Evolutionary conservation across 2,329 filamentous ascomycete species (phyloP).

Genomic region (Leptographium radiaticola): DNA sequence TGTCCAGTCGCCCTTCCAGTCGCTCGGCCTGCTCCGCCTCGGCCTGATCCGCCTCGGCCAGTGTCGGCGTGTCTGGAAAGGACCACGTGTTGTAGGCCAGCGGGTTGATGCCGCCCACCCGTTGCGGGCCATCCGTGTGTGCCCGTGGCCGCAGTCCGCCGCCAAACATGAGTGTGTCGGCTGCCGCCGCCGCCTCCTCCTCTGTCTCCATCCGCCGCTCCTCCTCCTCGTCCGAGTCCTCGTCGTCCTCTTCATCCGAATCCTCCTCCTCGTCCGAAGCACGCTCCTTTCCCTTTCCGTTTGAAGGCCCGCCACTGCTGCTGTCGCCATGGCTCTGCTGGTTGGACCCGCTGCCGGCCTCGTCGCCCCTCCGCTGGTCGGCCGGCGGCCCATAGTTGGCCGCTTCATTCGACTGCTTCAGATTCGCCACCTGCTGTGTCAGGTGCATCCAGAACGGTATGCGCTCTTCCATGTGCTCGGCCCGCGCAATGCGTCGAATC

Average conservation of each 20-base stretch:
- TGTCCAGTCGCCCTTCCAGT: too few relatives aligned
- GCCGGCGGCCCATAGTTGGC: background rate
- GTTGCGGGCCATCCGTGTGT: slow-evolving; percentile 41
- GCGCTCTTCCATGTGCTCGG: slow-evolving; percentile 44
- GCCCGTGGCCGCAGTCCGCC: slow-evolving; percentile 31
- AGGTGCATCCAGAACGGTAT: slow-evolving; percentile 46
- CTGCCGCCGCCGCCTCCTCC: background rate
- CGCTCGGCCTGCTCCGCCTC: too few relatives aligned
- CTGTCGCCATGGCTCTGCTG: background rate
- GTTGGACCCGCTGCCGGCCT: background rate
- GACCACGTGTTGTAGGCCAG: slow-evolving; percentile 50
- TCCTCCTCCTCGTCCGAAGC: background rate
- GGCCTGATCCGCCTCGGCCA: background rate
- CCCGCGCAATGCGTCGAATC: slow-evolving; percentile 47
- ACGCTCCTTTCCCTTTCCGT: slow-evolving; percentile 6
- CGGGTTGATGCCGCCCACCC: slow-evolving; percentile 31
- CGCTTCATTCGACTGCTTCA: slow-evolving; percentile 3
- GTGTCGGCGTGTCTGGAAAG: slow-evolving; percentile 26
- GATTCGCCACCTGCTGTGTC: slow-evolving; percentile 25
- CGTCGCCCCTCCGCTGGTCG: background rate
- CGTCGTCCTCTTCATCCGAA: background rate
- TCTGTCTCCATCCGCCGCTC: too few relatives aligned
- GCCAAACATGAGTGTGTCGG: background rate
- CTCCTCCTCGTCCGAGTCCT: too few relatives aligned
- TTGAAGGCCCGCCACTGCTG: background rate